A percentile compares a stretch with the other conserved stretches of the same genome.
phyloP scores from a whole-genome alignment of 192 early-diverging fungal species.

The Haplosporangium gracile region DNA sequence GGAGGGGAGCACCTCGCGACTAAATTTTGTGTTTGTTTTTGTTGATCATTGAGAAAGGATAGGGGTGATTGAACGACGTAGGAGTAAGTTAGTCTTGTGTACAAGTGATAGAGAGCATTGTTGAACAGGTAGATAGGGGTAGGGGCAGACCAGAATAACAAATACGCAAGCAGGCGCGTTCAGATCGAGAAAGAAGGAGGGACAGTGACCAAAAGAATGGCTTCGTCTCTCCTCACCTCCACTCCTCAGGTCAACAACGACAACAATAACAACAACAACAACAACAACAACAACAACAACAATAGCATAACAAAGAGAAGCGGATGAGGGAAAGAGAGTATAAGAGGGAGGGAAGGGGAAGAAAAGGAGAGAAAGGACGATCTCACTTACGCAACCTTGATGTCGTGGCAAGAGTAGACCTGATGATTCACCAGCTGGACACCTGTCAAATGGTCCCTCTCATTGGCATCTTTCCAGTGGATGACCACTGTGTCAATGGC shows the following conservation, averaged over 20 bases:
- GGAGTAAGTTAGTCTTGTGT: not conserved
- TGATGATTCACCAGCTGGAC: constrained; percentile 41
- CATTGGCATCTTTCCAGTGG: constrained; percentile 33
- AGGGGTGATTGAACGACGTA: not conserved
- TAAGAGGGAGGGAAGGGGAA: not conserved
- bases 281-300: too few relatives aligned
- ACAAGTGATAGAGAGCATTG: not conserved
- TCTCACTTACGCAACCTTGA: constrained; percentile 42
- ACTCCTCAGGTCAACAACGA: not conserved
- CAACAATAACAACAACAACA: not conserved
- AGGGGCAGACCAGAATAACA: not conserved
- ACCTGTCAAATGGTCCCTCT: constrained; percentile 33
- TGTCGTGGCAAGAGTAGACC: constrained; percentile 49
- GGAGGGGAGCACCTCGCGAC: constrained; percentile 19
- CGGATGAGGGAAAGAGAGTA: not conserved
- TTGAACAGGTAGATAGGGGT: not conserved
- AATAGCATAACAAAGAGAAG: not conserved
- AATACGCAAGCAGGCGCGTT: not conserved
- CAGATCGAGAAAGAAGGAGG: not conserved
- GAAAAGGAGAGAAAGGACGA: not conserved
- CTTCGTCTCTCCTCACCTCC: too few relatives aligned
- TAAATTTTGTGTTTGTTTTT: not conserved
- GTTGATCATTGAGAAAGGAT: not conserved
- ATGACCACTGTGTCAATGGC: constrained; percentile 45
- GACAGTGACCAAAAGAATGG: not conserved